Evolutionary conservation across 805 yeast species (phyloP).

Genomic region (Cyberlindnera mississippiensis): DNA sequence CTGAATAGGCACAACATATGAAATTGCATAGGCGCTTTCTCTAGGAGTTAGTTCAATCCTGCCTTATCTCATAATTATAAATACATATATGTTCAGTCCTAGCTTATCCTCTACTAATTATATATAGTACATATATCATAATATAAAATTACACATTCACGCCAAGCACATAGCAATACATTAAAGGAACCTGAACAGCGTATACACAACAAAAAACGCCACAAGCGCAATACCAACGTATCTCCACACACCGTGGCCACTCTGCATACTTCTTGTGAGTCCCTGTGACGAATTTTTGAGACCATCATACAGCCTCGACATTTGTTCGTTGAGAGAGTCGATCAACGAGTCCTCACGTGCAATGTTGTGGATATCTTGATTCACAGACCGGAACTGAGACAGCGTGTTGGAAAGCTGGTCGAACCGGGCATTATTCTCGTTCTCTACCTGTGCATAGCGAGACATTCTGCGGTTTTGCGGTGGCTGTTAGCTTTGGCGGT

Average conservation of each 20-base stretch:
- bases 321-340: slow-evolving; percentile 43
- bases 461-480: too few relatives aligned
- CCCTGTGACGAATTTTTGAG: slow-evolving; percentile 50
- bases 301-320: slow-evolving; percentile 43
- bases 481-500: too few relatives aligned
- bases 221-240: slow-evolving; percentile 55
- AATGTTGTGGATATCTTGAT: slow-evolving; percentile 62
- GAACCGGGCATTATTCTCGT: slow-evolving; percentile 55
- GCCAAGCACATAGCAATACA: background rate
- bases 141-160: background rate
- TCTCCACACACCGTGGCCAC: slow-evolving; percentile 57
- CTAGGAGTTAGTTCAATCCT: too few relatives aligned
- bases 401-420: slow-evolving; percentile 63
- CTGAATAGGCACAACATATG: too few relatives aligned
- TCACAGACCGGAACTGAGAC: slow-evolving; percentile 58
- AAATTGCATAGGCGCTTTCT: too few relatives aligned
- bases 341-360: slow-evolving; percentile 51
- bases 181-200: slow-evolving; percentile 44
- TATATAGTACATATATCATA: too few relatives aligned
- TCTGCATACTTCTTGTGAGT: slow-evolving; percentile 50
- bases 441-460: slow-evolving; percentile 29
- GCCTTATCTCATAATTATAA: too few relatives aligned
- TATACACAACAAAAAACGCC: slow-evolving; percentile 53
- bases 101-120: too few relatives aligned
- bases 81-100: too few relatives aligned